A percentile compares a stretch with the other conserved stretches of the same genome.
Conservation (phyloP, 257 asterid genomes). For the Avicennia marina region DNA sequence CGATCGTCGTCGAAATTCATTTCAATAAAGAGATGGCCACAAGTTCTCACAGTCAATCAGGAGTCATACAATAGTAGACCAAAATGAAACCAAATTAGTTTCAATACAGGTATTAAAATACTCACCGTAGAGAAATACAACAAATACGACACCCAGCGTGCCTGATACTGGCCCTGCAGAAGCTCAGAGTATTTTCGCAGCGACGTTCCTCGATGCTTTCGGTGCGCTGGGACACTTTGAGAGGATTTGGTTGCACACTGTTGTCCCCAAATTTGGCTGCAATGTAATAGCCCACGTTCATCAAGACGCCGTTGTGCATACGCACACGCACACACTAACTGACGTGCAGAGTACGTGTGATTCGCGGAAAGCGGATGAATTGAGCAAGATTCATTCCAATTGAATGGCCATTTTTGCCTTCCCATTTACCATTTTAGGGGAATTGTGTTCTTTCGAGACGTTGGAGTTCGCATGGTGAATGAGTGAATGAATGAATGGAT, state of each 20-base stretch:
- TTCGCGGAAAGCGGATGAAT: background rate
- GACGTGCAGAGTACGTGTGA: too few species aligned
- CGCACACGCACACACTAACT: too few species aligned
- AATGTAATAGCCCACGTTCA: conserved; percentile 65
- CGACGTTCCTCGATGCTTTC: conserved; percentile 83
- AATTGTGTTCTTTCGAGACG: too few species aligned
- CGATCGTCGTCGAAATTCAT: too few species aligned
- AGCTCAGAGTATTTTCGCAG: conserved; percentile 78
- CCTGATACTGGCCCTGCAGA: conserved; percentile 60
- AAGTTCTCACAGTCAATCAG: background rate
- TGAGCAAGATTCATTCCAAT: background rate
- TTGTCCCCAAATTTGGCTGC: conserved; percentile 87
- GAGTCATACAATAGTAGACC: background rate
- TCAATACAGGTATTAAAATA: background rate
- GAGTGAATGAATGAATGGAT: too few species aligned
- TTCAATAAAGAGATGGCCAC: background rate
- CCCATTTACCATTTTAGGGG: too few species aligned
- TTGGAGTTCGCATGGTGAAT: too few species aligned
- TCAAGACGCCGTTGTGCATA: conserved; percentile 7
- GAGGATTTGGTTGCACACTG: conserved; percentile 75
- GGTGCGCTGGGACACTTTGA: conserved; percentile 75
- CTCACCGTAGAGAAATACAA: background rate
- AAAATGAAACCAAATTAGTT: background rate
- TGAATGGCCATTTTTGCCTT: too few species aligned
- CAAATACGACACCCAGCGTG: background rate